Evolutionary conservation across 2,329 filamentous ascomycete species (phyloP).

Genomic region (Exophiala mesophila): DNA sequence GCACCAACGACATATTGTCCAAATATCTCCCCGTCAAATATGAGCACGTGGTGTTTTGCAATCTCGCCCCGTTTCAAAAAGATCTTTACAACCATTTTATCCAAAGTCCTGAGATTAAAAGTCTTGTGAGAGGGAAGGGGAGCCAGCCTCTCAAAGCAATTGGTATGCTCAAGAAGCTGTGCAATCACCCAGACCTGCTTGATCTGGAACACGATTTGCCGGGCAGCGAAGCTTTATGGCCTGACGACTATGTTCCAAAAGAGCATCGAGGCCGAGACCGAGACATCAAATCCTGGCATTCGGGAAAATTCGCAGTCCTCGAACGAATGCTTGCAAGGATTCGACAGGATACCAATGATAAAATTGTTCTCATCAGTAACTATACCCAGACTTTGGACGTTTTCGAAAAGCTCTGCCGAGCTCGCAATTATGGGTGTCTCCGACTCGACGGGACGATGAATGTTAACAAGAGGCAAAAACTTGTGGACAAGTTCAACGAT

Average conservation of each 20-base stretch:
- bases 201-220: slow-evolving; percentile 78
- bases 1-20: slow-evolving; percentile 94
- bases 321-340: slow-evolving; percentile 96
- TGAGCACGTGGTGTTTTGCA: slow-evolving; percentile 98
- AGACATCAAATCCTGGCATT: slow-evolving; percentile 92
- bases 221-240: slow-evolving; percentile 75
- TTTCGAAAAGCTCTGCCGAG: slow-evolving; percentile 84
- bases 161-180: slow-evolving; percentile 93
- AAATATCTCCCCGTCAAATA: slow-evolving; percentile 99
- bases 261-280: slow-evolving; percentile 83
- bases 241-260: slow-evolving; percentile 82
- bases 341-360: slow-evolving; percentile 93
- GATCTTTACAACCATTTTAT: slow-evolving; percentile 97
- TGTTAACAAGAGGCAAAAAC: slow-evolving; percentile 91
- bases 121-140: slow-evolving; percentile 83
- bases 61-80: slow-evolving; percentile 84
- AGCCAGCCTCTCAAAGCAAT: slow-evolving; percentile 96
- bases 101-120: slow-evolving; percentile 89
- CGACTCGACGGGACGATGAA: slow-evolving; percentile 97
- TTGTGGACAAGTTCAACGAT: slow-evolving; percentile 97
- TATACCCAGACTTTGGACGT: slow-evolving; percentile 95
- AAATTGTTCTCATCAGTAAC: slow-evolving; percentile 98
- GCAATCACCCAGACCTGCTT: slow-evolving; percentile 93
- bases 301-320: slow-evolving; percentile 97
- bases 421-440: slow-evolving; percentile 75